Evolutionary conservation across 768 basidiomycete species (phyloP).

Genomic region (Phaeotremella skinneri): DNA sequence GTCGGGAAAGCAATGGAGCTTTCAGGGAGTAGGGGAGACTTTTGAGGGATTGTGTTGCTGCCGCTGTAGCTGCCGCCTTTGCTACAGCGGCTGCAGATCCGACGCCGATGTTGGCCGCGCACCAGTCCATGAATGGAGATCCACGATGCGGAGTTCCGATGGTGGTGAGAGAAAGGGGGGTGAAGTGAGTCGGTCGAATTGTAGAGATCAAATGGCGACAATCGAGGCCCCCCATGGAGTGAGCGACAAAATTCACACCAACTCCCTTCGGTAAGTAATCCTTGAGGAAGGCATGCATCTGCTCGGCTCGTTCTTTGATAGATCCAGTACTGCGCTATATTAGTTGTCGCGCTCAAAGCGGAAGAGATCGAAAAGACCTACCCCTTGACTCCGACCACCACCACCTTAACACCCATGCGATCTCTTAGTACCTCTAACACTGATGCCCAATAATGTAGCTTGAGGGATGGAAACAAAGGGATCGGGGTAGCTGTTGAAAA

Average conservation of each 20-base stretch:
- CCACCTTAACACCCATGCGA: slow-evolving; percentile 85
- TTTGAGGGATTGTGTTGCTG: slow-evolving; percentile 20
- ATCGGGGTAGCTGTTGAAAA: slow-evolving; percentile 84
- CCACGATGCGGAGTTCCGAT: slow-evolving; percentile 93
- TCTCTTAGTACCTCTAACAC: slow-evolving; percentile 75
- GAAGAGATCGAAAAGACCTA: slow-evolving; percentile 52
- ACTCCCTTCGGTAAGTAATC: slow-evolving; percentile 63
- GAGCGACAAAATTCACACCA: slow-evolving; percentile 88
- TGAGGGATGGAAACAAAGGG: slow-evolving; percentile 71
- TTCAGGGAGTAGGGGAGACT: slow-evolving; percentile 54
- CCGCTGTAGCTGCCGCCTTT: slow-evolving; percentile 38
- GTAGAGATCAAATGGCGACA: slow-evolving; percentile 88
- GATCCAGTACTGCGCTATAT: slow-evolving; percentile 71
- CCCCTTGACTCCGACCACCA: slow-evolving; percentile 92
- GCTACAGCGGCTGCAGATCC: slow-evolving; percentile 55
- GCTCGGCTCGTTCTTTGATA: slow-evolving; percentile 72
- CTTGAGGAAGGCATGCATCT: slow-evolving; percentile 69
- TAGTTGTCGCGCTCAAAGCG: not conserved
- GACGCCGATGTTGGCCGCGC: slow-evolving; percentile 89
- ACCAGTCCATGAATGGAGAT: slow-evolving; percentile 99
- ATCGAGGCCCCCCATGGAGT: slow-evolving; percentile 97
- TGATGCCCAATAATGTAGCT: slow-evolving; percentile 92
- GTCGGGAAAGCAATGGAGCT: slow-evolving; percentile 53
- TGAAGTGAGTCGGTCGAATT: slow-evolving; percentile 75
- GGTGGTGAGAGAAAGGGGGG: slow-evolving; percentile 79